Evolutionary conservation across 2,329 filamentous ascomycete species (phyloP).

Genomic region (Hymenoscyphus linearis): DNA sequence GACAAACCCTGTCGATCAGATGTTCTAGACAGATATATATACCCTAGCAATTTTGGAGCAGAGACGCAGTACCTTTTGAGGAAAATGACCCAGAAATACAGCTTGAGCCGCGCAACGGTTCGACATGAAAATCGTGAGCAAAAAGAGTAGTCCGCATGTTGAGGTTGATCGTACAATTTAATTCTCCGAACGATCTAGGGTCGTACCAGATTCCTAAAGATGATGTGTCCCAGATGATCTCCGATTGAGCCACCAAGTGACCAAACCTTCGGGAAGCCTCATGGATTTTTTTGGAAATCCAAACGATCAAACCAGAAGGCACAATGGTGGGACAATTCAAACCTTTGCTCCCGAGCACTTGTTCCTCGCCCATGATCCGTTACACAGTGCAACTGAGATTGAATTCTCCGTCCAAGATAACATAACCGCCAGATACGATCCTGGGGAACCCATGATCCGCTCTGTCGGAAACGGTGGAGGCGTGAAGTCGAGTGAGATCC

Average conservation of each 20-base stretch:
- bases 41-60: not conserved
- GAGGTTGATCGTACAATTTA: not conserved
- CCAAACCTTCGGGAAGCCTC: not conserved
- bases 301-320: not conserved
- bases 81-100: not conserved
- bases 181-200: not conserved
- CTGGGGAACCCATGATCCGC: not conserved
- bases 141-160: not conserved
- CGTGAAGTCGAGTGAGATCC: not conserved
- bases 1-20: not conserved
- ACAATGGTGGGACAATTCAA: not conserved
- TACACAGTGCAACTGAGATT: slow-evolving; percentile 1
- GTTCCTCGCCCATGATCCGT: not conserved
- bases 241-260: not conserved
- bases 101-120: not conserved
- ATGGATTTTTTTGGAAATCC: not conserved
- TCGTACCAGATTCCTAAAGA: slow-evolving; percentile 1
- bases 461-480: slow-evolving; percentile 3
- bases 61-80: not conserved
- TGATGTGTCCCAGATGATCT: not conserved
- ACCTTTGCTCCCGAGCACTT: not conserved
- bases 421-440: not conserved
- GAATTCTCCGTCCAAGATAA: not conserved
- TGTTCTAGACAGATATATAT: not conserved
- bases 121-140: not conserved